A percentile compares a stretch with the other conserved stretches of the same genome.
Conservation (phyloP, 768 basidiomycete genomes). For the Termitomyces eurrhizus region DNA sequence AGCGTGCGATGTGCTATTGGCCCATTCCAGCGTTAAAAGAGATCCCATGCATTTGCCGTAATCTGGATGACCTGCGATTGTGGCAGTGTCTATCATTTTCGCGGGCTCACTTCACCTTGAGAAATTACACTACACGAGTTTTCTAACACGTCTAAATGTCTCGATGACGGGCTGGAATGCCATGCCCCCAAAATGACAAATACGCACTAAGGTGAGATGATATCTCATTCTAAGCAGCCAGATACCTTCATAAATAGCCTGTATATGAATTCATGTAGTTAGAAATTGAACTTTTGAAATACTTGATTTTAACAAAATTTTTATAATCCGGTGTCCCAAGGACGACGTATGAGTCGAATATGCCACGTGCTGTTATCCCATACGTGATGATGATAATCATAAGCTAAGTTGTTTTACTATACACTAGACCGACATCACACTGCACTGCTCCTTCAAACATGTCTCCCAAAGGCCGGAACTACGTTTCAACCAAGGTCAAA, state of each 20-base stretch:
- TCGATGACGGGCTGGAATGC: background rate
- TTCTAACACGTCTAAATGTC: background rate
- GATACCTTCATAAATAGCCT: no score
- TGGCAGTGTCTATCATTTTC: background rate
- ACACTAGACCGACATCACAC: background rate
- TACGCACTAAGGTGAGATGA: background rate
- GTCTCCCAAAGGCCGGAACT: constrained; percentile 10
- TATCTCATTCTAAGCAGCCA: no score
- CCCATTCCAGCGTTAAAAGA: background rate
- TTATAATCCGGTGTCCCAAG: no score
- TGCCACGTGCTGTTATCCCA: no score
- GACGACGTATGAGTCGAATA: no score
- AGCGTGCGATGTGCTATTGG: constrained; percentile 22
- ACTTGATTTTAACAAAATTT: no score
- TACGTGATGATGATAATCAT: background rate
- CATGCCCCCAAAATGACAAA: background rate
- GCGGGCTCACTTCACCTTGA: background rate
- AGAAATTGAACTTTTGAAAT: no score
- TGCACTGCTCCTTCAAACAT: constrained; percentile 5
- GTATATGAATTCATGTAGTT: no score
- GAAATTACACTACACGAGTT: background rate
- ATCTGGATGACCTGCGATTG: background rate
- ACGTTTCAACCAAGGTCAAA: constrained; percentile 17
- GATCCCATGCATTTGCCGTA: background rate
- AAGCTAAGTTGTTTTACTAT: background rate